These are phyloP conservation scores for Suhomyces sp. DNA, from an alignment of 805 yeast species.

Conservation along the genomic window DNA sequence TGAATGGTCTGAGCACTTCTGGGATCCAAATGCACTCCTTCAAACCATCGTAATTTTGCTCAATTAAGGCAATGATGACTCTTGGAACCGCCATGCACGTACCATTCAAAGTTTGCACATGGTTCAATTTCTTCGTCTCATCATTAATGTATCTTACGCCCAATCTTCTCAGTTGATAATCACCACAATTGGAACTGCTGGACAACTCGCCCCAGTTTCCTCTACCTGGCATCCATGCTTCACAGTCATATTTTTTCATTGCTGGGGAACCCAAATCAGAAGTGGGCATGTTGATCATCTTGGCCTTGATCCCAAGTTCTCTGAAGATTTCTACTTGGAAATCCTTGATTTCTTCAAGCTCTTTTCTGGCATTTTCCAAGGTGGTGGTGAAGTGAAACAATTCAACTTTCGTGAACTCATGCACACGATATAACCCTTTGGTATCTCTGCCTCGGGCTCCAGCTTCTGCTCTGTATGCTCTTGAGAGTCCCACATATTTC, in stretches of 20 bases:
- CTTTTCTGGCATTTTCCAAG: conserved; percentile 44
- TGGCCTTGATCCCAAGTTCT: conserved; percentile 74
- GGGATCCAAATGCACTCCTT: conserved; percentile 63
- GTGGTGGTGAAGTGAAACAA: conserved; percentile 67
- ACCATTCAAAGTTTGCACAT: conserved; percentile 86
- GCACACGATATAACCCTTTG: conserved; percentile 88
- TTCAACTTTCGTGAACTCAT: conserved; percentile 95
- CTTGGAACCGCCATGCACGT: conserved; percentile 96
- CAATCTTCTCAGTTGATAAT: conserved; percentile 83
- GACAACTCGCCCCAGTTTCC: conserved; percentile 91
- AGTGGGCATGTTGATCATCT: conserved; percentile 84
- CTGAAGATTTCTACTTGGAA: conserved; percentile 65
- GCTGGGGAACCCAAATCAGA: conserved; percentile 95
- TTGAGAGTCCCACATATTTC: conserved; percentile 73
- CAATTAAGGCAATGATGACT: conserved; percentile 84
- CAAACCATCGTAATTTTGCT: conserved; percentile 69
- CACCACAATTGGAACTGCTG: conserved; percentile 89
- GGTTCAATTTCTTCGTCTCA: conserved; percentile 36
- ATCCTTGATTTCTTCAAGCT: conserved; percentile 58
- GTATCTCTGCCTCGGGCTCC: conserved; percentile 95
- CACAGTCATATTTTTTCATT: conserved; percentile 85
- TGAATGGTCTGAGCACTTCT: conserved; percentile 60
- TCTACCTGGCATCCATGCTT: conserved; percentile 98
- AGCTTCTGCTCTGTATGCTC: conserved; percentile 94
- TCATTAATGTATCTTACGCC: conserved; percentile 55